Evolutionary conservation across 306 rosid species (phyloP), one percentile per base, ranked within the genome.

Genomic region (Cicer yamashitae): DNA sequence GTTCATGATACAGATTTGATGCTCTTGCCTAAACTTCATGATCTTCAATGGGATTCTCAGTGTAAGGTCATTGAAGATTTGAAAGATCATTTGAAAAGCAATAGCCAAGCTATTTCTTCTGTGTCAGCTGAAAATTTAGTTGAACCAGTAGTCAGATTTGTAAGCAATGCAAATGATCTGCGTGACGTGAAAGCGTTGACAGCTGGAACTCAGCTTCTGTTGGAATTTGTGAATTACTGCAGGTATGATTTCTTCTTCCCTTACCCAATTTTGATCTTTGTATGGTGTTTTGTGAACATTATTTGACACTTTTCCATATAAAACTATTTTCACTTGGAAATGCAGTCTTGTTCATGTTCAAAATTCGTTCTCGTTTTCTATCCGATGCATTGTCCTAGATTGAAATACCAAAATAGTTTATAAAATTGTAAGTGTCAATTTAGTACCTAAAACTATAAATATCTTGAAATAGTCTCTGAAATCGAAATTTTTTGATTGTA

Each of bases 1-100:
- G 73, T 80, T 60, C 77, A 67, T 17, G 93, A 84, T 59, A 41
- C 75, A 14, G 83, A 84, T 82, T 66, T 71, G 50, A 85, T 83
- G 77, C 83, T 82, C 83, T 84, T 83, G 73, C 90, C 88, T 75
- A 81, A 74, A 34, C 89, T 92, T 17, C 70, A 64, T 67, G 91
- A 84, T 68, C 92, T 92, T 82, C 72, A 80, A 37, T 96, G 98
- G 98, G 86, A 87, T 76, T 82, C 90, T 53, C 91, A 84, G 72
- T 87, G 93, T 84, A 80, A 89, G 82, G 85, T 70, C 79, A 76
- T 96, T 54, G 90, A 88, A 81, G 89, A 92, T 61, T 81, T 96
- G 80, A 84, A 84, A 71, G 74, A 61, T 63, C 30, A 45, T 77
- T 79, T 86, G 82, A 81, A 79, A 71, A 46, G 74, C 81, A 86